Conservation (phyloP, 208 protist genomes). For the Leishmania tarentolae region DNA sequence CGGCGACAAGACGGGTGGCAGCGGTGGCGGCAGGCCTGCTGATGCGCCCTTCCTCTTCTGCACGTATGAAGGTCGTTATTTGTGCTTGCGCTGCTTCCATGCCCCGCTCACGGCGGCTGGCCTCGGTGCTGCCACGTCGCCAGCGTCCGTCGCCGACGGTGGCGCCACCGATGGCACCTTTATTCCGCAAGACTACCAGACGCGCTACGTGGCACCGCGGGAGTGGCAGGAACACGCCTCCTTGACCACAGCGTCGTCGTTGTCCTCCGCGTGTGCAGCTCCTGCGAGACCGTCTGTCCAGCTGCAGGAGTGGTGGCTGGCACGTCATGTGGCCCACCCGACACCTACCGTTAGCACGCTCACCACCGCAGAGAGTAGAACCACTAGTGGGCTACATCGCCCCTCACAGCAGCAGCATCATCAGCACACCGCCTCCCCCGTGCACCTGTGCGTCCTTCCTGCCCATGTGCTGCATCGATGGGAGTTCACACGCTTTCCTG, state of each 20-base stretch:
- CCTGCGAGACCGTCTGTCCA: neutral
- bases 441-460: conserved; percentile 11
- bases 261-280: neutral
- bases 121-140: neutral
- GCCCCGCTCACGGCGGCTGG: neutral
- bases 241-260: neutral
- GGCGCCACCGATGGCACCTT: neutral
- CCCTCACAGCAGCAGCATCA: neutral
- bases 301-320: conserved; percentile 15
- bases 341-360: neutral
- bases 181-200: neutral
- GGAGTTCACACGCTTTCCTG: conserved; percentile 25
- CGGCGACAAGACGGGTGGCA: neutral
- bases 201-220: neutral
- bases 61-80: conserved; percentile 20
- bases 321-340: conserved; percentile 7
- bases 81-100: conserved; percentile 23
- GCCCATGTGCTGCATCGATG: conserved; percentile 23
- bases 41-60: conserved; percentile 14
- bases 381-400: neutral
- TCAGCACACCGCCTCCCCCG: neutral
- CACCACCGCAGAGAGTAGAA: neutral
- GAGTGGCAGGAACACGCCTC: conserved; percentile 11
- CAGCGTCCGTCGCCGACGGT: neutral
- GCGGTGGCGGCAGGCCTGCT: neutral